A percentile compares a stretch with the other conserved stretches of the same genome.
These are phyloP conservation scores for Diutina catenulata DNA, from an alignment of 1,139 yeast species.

Conservation along the genomic window DNA sequence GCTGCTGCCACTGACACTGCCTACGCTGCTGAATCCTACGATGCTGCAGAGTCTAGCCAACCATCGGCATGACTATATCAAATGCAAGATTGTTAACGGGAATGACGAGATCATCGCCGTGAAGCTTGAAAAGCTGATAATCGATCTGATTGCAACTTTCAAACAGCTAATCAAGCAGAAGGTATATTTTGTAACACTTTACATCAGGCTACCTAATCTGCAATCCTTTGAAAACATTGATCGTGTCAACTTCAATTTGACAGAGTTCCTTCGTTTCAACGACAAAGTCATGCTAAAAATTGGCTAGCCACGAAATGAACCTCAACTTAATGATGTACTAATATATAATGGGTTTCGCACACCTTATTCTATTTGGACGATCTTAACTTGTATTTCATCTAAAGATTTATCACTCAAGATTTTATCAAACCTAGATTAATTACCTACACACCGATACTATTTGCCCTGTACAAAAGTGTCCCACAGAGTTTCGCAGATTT, in stretches of 20 bases:
- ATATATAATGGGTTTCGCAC: neutral
- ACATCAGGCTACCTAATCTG: constrained; percentile 16
- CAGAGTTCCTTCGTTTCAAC: constrained; percentile 14
- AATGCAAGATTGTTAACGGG: constrained; percentile 20
- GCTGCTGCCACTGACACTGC: too few relatives aligned
- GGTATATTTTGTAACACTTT: constrained; percentile 17
- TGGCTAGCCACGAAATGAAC: constrained; percentile 6
- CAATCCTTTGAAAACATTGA: constrained; percentile 10
- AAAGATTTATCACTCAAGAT: too few relatives aligned
- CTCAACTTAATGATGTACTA: neutral
- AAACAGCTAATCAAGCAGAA: constrained; percentile 18
- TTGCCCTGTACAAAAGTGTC: constrained; percentile 13
- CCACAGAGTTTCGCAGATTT: constrained; percentile 46
- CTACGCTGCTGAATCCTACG: too few relatives aligned
- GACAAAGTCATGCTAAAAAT: constrained; percentile 15
- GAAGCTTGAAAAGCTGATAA: constrained; percentile 16
- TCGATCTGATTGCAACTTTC: constrained; percentile 17
- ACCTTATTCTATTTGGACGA: neutral
- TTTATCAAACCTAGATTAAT: too few relatives aligned
- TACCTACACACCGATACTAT: too few relatives aligned
- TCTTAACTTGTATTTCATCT: too few relatives aligned
- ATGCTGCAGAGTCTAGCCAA: neutral
- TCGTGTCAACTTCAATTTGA: constrained; percentile 14
- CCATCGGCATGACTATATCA: constrained; percentile 6
- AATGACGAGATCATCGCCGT: constrained; percentile 20